These are phyloP conservation scores for Botryosphaeria dothidea DNA, from an alignment of 2,329 filamentous ascomycete genomes.

Conservation along the genomic window DNA sequence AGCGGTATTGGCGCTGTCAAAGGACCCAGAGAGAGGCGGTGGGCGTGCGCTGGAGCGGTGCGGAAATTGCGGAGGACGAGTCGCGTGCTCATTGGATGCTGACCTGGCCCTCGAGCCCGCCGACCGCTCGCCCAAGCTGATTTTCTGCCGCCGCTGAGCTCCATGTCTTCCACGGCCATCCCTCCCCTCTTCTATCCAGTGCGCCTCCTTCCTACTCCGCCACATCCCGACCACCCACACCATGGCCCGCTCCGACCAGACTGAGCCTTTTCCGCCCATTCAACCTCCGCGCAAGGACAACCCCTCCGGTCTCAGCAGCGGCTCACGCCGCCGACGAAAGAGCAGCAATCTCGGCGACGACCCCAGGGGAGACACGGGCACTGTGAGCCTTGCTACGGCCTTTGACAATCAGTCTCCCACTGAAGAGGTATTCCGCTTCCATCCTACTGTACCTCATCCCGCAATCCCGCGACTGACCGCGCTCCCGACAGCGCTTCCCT, in stretches of 20 bases:
- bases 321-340: conserved; percentile 13
- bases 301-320: neutral
- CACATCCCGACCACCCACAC: neutral
- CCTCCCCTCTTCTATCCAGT: neutral
- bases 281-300: neutral
- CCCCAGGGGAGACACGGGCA: conserved; percentile 17
- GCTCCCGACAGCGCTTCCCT: conserved; percentile 28
- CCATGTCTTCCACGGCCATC: neutral
- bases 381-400: conserved; percentile 14
- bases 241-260: conserved; percentile 16
- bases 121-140: neutral
- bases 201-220: neutral
- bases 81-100: neutral
- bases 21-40: neutral
- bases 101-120: neutral
- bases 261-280: conserved; percentile 18
- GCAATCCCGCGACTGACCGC: conserved; percentile 12
- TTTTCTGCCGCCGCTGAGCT: conserved; percentile 13
- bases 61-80: conserved; percentile 14
- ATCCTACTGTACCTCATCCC: neutral
- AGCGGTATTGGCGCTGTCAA: neutral
- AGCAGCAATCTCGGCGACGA: conserved; percentile 19
- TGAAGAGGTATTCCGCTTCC: neutral
- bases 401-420: conserved; percentile 11
- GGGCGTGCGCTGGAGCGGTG: neutral